Evolutionary conservation across 257 asterid genomes (phyloP).

Genomic region (Dorcoceras hygrometricum): DNA sequence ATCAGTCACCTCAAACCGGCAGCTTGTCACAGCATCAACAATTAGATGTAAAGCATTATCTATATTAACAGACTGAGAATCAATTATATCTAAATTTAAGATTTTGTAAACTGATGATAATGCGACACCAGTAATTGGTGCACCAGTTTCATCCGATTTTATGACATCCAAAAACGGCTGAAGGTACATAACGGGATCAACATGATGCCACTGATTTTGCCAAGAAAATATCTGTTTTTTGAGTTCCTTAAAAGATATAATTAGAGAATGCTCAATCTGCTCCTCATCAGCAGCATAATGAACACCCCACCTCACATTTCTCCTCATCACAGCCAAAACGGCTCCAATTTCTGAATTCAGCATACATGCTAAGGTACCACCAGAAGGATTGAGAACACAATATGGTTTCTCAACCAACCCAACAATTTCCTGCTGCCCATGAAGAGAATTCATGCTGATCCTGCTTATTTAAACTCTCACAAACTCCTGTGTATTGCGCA

Average conservation of each 20-base stretch:
- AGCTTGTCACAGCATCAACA: constrained; percentile 95
- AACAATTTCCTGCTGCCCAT: constrained; percentile 45
- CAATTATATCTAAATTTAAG: constrained; percentile 73
- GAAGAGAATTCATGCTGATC: constrained; percentile 47
- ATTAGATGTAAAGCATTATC: constrained; percentile 74
- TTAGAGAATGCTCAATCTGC: constrained; percentile 78
- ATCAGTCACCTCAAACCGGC: constrained; percentile 98
- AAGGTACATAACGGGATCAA: constrained; percentile 77
- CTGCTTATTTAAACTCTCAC: constrained; percentile 30
- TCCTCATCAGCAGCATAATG: constrained; percentile 82
- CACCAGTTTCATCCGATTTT: constrained; percentile 96
- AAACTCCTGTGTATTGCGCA: constrained; percentile 27
- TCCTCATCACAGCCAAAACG: constrained; percentile 97
- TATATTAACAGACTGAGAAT: constrained; percentile 61
- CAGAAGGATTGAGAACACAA: constrained; percentile 46
- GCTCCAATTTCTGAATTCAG: constrained; percentile 94
- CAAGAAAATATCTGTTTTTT: constrained; percentile 74
- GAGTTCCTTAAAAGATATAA: constrained; percentile 76
- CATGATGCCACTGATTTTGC: constrained; percentile 67
- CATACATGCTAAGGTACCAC: constrained; percentile 80
- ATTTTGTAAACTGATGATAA: constrained; percentile 84
- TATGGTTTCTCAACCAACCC: constrained; percentile 42
- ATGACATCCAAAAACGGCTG: constrained; percentile 89
- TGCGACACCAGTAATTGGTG: constrained; percentile 96
- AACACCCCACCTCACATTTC: constrained; percentile 97